These are phyloP conservation scores for Aspergillaceae sp. DNA, from an alignment of 2,329 filamentous ascomycete genomes.

Conservation along the genomic window DNA sequence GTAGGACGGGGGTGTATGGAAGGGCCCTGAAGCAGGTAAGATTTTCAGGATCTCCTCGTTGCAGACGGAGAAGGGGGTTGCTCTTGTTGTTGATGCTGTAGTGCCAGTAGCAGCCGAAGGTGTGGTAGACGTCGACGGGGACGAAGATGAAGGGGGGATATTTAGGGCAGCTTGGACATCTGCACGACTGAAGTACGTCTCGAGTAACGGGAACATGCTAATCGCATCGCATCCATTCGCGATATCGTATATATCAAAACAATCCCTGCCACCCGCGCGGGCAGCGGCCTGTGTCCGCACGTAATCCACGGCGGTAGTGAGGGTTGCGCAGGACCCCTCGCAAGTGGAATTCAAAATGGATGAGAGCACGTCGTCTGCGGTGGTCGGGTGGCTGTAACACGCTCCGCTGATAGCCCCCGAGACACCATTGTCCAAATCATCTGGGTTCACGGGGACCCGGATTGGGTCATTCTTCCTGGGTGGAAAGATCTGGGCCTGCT, in stretches of 20 bases:
- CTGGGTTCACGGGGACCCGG: slow-evolving; percentile 23
- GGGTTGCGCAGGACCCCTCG: slow-evolving; percentile 28
- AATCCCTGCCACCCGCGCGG: slow-evolving; percentile 4
- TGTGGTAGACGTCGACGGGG: background rate
- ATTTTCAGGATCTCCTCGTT: slow-evolving; percentile 21
- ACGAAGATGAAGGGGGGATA: slow-evolving; percentile 7
- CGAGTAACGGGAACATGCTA: slow-evolving; percentile 14
- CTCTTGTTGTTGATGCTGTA: background rate
- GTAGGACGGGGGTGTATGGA: slow-evolving; percentile 23
- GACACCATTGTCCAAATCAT: slow-evolving; percentile 21
- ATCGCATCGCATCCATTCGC: slow-evolving; percentile 22
- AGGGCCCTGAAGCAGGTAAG: background rate
- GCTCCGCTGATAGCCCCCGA: slow-evolving; percentile 7
- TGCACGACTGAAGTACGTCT: slow-evolving; percentile 24
- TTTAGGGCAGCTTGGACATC: slow-evolving; percentile 29
- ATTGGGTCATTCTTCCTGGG: slow-evolving; percentile 16
- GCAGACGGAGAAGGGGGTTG: slow-evolving; percentile 19
- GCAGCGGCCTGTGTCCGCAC: slow-evolving; percentile 10
- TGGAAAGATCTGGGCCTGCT: slow-evolving; percentile 21
- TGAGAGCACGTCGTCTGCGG: slow-evolving; percentile 13
- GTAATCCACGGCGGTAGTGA: slow-evolving; percentile 26
- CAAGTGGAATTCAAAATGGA: slow-evolving; percentile 29
- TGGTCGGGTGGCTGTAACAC: slow-evolving; percentile 20
- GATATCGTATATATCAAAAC: slow-evolving; percentile 30
- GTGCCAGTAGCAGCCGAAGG: too few species aligned